Conservation (phyloP, 2,329 filamentous ascomycete genomes). For the Monosporascus sp. region DNA sequence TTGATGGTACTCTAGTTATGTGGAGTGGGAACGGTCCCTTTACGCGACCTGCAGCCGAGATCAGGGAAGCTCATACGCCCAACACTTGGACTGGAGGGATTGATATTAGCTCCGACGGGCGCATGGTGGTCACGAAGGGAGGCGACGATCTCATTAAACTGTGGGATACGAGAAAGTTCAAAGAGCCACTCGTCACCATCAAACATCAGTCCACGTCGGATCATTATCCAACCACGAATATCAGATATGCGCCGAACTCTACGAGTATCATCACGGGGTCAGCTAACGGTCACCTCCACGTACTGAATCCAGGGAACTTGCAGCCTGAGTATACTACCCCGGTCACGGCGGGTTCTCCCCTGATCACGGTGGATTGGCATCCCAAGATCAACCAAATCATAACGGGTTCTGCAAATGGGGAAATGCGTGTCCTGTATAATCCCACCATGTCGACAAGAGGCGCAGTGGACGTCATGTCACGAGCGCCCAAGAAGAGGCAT, state of each 20-base stretch:
- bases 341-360: conserved; percentile 76
- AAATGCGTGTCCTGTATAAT: conserved; percentile 87
- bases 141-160: conserved; percentile 91
- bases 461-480: conserved; percentile 84
- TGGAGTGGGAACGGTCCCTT: conserved; percentile 88
- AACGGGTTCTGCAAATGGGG: conserved; percentile 85
- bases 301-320: conserved; percentile 89
- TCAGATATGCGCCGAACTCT: conserved; percentile 81
- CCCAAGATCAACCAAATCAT: conserved; percentile 93
- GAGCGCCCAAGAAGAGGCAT: conserved; percentile 89
- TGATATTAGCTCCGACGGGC: conserved; percentile 85
- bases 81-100: conserved; percentile 90
- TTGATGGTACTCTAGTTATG: conserved; percentile 89
- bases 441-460: conserved; percentile 77
- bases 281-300: conserved; percentile 77
- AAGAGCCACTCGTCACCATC: conserved; percentile 75
- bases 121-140: conserved; percentile 84
- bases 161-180: conserved; percentile 97
- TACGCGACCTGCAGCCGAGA: conserved; percentile 73
- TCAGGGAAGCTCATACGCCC: conserved; percentile 74
- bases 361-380: conserved; percentile 89
- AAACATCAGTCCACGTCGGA: conserved; percentile 77
- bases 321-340: conserved; percentile 79
- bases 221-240: conserved; percentile 79
- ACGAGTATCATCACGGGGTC: conserved; percentile 88